These are phyloP conservation scores for Spathaspora girioi DNA, from an alignment of 805 yeast species.

Conservation along the genomic window DNA sequence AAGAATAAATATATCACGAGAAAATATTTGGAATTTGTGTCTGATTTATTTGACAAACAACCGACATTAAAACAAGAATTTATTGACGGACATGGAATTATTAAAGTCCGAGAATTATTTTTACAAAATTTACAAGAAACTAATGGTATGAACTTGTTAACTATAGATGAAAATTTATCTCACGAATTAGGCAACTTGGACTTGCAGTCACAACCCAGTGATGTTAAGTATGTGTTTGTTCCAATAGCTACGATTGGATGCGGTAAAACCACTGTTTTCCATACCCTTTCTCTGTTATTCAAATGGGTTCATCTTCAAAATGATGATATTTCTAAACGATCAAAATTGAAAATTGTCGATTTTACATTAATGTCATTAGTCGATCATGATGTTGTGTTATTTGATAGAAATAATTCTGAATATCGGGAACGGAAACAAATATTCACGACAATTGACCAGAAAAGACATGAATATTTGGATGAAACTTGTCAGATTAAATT, in stretches of 20 bases:
- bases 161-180: conserved; percentile 36
- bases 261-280: conserved; percentile 84
- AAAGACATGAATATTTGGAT: conserved; percentile 43
- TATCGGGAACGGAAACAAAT: conserved; percentile 65
- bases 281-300: conserved; percentile 52
- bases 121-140: conserved; percentile 39
- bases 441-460: conserved; percentile 46
- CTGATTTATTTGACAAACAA: conserved; percentile 49
- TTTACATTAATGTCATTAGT: conserved; percentile 33
- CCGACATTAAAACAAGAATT: conserved; percentile 46
- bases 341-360: conserved; percentile 48
- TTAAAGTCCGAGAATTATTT: conserved; percentile 66
- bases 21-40: conserved; percentile 66
- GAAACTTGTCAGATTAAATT: conserved; percentile 42
- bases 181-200: conserved; percentile 4
- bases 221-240: conserved; percentile 57
- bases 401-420: conserved; percentile 84
- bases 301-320: conserved; percentile 76
- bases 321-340: conserved; percentile 57
- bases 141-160: conserved; percentile 57
- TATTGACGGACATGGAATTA: conserved; percentile 63
- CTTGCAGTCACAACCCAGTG: conserved; percentile 19
- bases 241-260: conserved; percentile 93
- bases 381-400: conserved; percentile 48
- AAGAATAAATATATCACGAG: conserved; percentile 60